Percentiles rank a stretch among this genome's conserved stretches.
phyloP scores from a whole-genome alignment of 768 basidiomycete genomes.

The Hydnomerulius pinastri region DNA sequence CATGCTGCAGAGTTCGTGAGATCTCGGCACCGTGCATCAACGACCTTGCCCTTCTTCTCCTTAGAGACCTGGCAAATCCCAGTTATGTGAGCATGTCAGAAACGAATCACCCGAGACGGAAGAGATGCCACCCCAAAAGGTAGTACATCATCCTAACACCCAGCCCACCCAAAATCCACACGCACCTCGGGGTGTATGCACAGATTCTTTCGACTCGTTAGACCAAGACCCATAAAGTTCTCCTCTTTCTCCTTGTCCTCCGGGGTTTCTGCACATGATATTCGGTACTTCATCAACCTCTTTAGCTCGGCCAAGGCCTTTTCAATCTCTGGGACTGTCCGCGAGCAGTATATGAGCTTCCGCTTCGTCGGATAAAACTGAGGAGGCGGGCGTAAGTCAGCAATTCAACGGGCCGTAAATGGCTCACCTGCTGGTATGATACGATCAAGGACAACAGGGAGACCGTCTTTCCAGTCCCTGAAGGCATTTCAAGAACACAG shows the following conservation, averaged over 20 bases:
- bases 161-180: background rate
- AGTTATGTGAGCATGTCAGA: background rate
- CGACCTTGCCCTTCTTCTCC: constrained; percentile 97
- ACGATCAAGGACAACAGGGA: constrained; percentile 94
- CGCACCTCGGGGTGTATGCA: constrained; percentile 92
- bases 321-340: constrained; percentile 99
- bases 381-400: constrained; percentile 8
- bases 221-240: constrained; percentile 83
- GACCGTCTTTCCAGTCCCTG: constrained; percentile 98
- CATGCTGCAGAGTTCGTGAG: constrained; percentile 83
- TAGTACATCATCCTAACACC: too few species aligned
- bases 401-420: background rate
- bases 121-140: too few species aligned
- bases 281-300: constrained; percentile 87
- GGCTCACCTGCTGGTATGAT: constrained; percentile 88
- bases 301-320: constrained; percentile 96
- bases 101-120: background rate
- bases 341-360: constrained; percentile 98
- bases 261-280: constrained; percentile 67
- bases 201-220: constrained; percentile 95
- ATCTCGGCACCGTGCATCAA: constrained; percentile 96
- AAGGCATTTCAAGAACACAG: constrained; percentile 99
- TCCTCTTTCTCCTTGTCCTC: constrained; percentile 78
- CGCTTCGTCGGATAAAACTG: constrained; percentile 91
- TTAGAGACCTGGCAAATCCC: constrained; percentile 70